These are phyloP conservation scores for Aspergillus fumigatus DNA, from an alignment of 2,329 filamentous ascomycete species.

Conservation along the genomic window DNA sequence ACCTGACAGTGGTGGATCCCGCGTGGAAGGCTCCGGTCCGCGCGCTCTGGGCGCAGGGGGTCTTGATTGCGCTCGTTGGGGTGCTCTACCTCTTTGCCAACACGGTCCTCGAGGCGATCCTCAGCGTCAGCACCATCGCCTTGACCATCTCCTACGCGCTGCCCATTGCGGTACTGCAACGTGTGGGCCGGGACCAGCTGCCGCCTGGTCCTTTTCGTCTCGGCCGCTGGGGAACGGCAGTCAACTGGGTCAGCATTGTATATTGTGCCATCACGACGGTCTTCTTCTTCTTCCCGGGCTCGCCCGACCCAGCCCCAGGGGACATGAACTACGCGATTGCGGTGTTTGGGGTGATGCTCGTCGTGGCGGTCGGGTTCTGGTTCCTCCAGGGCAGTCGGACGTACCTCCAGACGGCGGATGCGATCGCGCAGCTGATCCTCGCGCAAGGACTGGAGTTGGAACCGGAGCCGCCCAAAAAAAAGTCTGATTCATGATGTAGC, in stretches of 20 bases:
- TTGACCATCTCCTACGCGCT: conserved; percentile 51
- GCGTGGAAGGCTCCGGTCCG: conserved; percentile 52
- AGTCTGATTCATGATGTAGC: background rate
- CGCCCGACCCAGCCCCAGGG: conserved; percentile 40
- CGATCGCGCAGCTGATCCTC: conserved; percentile 22
- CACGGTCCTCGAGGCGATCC: conserved; percentile 51
- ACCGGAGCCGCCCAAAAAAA: background rate
- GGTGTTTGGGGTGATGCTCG: conserved; percentile 53
- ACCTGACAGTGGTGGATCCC: conserved; percentile 44
- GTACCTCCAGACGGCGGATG: conserved; percentile 31
- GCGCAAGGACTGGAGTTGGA: conserved; percentile 20
- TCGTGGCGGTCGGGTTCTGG: conserved; percentile 50
- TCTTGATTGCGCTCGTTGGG: conserved; percentile 47
- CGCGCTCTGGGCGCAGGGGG: conserved; percentile 50
- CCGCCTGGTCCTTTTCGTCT: conserved; percentile 45
- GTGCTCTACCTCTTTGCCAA: conserved; percentile 53
- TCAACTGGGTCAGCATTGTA: conserved; percentile 49
- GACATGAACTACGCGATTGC: conserved; percentile 58
- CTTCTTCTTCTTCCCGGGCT: conserved; percentile 52
- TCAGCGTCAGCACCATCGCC: conserved; percentile 55
- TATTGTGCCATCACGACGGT: conserved; percentile 51
- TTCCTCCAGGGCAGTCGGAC: conserved; percentile 42
- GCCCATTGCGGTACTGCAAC: conserved; percentile 47
- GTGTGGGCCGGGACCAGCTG: conserved; percentile 51
- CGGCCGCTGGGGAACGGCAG: conserved; percentile 38